A percentile compares a stretch with the other conserved stretches of the same genome.
Evolutionary conservation across 495 filamentous ascomycete genomes (phyloP).

Genomic region (Hypoxylon cercidicola): DNA sequence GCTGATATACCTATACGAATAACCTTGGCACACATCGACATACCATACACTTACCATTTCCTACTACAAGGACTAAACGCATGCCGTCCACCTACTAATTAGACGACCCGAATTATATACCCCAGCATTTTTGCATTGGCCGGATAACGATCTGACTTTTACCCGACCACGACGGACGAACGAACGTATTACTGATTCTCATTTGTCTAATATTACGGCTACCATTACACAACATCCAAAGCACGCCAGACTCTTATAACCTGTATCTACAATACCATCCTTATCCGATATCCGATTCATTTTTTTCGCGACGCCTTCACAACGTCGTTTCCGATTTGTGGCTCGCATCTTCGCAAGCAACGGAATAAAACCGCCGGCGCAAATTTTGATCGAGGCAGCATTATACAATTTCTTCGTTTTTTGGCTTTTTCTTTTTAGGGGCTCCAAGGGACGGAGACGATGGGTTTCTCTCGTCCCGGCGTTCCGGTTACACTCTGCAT

Average conservation of each 20-base stretch:
- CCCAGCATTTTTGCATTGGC: slow-evolving; percentile 36
- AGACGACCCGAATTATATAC: slow-evolving; percentile 39
- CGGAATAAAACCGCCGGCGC: slow-evolving; percentile 42
- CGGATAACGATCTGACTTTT: slow-evolving; percentile 7
- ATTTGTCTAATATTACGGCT: slow-evolving; percentile 39
- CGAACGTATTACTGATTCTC: slow-evolving; percentile 37
- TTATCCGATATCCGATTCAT: slow-evolving; percentile 12
- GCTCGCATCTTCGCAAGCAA: slow-evolving; percentile 16
- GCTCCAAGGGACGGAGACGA: slow-evolving; percentile 22
- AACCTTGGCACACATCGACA: not conserved
- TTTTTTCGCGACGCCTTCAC: slow-evolving; percentile 12
- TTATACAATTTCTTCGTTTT: slow-evolving; percentile 43
- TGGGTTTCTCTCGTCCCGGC: slow-evolving; percentile 40
- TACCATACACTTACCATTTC: slow-evolving; percentile 2
- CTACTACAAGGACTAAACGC: not conserved
- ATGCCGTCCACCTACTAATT: slow-evolving; percentile 26
- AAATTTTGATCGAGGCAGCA: slow-evolving; percentile 41
- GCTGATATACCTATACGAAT: no score
- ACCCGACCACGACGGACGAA: slow-evolving; percentile 20
- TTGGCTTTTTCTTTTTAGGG: slow-evolving; percentile 13
- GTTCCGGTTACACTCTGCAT: slow-evolving; percentile 45
- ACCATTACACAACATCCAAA: slow-evolving; percentile 10
- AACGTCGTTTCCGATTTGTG: slow-evolving; percentile 43
- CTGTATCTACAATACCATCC: slow-evolving; percentile 37
- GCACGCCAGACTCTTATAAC: not conserved